These are phyloP conservation scores for Rutstroemia sydowiana DNA, from an alignment of 2,329 filamentous ascomycete genomes.

Conservation along the genomic window DNA sequence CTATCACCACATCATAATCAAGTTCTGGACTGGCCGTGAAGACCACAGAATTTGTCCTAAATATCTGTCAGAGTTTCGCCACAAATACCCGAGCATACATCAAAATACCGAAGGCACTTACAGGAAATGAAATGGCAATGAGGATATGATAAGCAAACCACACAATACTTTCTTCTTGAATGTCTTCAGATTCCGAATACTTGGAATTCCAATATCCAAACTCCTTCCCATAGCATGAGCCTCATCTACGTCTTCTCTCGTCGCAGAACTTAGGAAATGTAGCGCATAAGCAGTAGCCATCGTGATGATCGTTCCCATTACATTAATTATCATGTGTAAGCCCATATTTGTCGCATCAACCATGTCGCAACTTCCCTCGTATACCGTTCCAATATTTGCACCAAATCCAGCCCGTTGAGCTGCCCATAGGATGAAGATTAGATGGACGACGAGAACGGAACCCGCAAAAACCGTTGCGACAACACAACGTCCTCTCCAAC, in stretches of 20 bases:
- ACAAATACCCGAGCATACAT: neutral
- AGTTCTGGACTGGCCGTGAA: slow-evolving; percentile 17
- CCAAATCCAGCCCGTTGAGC: slow-evolving; percentile 10
- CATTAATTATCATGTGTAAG: slow-evolving; percentile 42
- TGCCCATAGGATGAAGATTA: slow-evolving; percentile 18
- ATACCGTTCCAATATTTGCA: slow-evolving; percentile 8
- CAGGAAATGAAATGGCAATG: slow-evolving; percentile 23
- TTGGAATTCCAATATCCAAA: slow-evolving; percentile 40
- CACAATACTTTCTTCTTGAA: slow-evolving; percentile 17
- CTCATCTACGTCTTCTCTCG: slow-evolving; percentile 39
- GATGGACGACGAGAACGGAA: slow-evolving; percentile 13
- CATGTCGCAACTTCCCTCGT: slow-evolving; percentile 7
- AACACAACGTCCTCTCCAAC: slow-evolving; percentile 1
- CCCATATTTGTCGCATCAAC: slow-evolving; percentile 15
- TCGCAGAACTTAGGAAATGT: slow-evolving; percentile 44
- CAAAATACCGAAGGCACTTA: slow-evolving; percentile 10
- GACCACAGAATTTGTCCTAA: slow-evolving; percentile 19
- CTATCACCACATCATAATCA: slow-evolving; percentile 19
- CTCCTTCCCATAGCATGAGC: slow-evolving; percentile 37
- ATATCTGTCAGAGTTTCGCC: neutral
- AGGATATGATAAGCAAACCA: slow-evolving; percentile 14
- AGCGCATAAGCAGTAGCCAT: slow-evolving; percentile 39
- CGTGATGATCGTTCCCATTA: slow-evolving; percentile 38
- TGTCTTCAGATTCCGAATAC: slow-evolving; percentile 32
- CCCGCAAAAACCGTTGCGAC: slow-evolving; percentile 2